Conservation (phyloP, 495 filamentous ascomycete genomes). For the Schizothecium vesticola region DNA sequence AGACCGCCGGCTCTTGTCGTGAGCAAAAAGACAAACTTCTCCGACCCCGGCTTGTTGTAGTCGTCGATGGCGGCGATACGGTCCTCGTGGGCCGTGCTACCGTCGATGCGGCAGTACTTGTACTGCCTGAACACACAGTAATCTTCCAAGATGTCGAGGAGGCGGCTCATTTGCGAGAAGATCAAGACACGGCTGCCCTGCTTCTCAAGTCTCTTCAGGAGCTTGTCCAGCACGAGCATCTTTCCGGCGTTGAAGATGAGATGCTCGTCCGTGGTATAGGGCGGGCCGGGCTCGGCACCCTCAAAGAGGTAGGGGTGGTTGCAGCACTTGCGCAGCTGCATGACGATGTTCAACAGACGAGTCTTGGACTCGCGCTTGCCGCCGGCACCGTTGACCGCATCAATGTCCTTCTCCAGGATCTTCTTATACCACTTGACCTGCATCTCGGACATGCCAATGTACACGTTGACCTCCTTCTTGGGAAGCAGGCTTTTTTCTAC, state of each 20-base stretch:
- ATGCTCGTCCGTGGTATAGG: slow-evolving; percentile 97
- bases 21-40: slow-evolving; percentile 97
- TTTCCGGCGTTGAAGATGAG: slow-evolving; percentile 90
- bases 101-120: slow-evolving; percentile 97
- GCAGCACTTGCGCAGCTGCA: slow-evolving; percentile 99
- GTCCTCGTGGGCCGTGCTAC: slow-evolving; percentile 94
- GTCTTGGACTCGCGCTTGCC: slow-evolving; percentile 99
- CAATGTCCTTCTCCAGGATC: slow-evolving; percentile 98
- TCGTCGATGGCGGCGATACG: slow-evolving; percentile 97
- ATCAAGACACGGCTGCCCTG: slow-evolving; percentile 92
- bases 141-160: slow-evolving; percentile 95
- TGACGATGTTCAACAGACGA: slow-evolving; percentile 97
- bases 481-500: slow-evolving; percentile 97
- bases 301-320: slow-evolving; percentile 99
- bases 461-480: slow-evolving; percentile 96
- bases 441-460: slow-evolving; percentile 99
- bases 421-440: slow-evolving; percentile 99
- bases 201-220: slow-evolving; percentile 74
- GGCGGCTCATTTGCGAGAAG: slow-evolving; percentile 98
- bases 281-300: slow-evolving; percentile 93
- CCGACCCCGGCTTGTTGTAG: slow-evolving; percentile 91
- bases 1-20: slow-evolving; percentile 94
- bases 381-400: slow-evolving; percentile 94
- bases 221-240: slow-evolving; percentile 95
- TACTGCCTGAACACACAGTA: slow-evolving; percentile 94